A percentile compares a stretch with the other conserved stretches of the same genome.
These are phyloP conservation scores for Myxozyma melibiosi DNA, from an alignment of 805 yeast genomes.

Conservation along the genomic window DNA sequence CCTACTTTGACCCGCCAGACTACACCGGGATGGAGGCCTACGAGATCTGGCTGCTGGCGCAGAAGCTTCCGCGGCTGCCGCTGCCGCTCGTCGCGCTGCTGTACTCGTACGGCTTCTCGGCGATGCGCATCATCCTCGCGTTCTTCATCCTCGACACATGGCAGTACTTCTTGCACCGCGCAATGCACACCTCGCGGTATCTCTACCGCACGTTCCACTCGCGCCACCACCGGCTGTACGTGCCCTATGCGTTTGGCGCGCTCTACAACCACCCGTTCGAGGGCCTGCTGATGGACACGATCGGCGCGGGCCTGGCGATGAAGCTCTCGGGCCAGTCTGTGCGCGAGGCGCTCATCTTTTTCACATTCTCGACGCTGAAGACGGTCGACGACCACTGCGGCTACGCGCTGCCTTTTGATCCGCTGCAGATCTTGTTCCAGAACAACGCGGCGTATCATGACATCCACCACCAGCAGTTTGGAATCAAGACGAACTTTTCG, in stretches of 20 bases:
- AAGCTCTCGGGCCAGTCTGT: slow-evolving; percentile 64
- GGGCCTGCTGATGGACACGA: slow-evolving; percentile 88
- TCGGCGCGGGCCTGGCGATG: slow-evolving; percentile 87
- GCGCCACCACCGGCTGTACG: slow-evolving; percentile 89
- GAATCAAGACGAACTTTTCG: slow-evolving; percentile 86
- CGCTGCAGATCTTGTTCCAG: slow-evolving; percentile 88
- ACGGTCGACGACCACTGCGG: slow-evolving; percentile 99
- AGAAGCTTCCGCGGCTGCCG: slow-evolving; percentile 50
- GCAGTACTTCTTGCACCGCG: slow-evolving; percentile 90
- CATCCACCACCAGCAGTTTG: slow-evolving; percentile 96
- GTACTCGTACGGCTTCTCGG: slow-evolving; percentile 68
- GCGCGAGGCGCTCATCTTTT: slow-evolving; percentile 74
- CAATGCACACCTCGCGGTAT: slow-evolving; percentile 80
- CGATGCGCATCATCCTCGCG: slow-evolving; percentile 59
- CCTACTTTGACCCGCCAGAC: slow-evolving; percentile 53
- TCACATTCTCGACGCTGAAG: slow-evolving; percentile 87
- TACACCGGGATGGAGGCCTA: slow-evolving; percentile 27
- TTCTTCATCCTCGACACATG: slow-evolving; percentile 84
- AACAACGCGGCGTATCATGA: slow-evolving; percentile 96
- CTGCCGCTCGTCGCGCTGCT: slow-evolving; percentile 51
- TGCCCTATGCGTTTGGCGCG: slow-evolving; percentile 97
- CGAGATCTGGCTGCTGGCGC: slow-evolving; percentile 48
- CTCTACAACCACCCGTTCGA: slow-evolving; percentile 91
- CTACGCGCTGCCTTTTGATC: slow-evolving; percentile 88
- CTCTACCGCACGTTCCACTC: slow-evolving; percentile 86